A percentile compares a stretch with the other conserved stretches of the same genome.
Evolutionary conservation across 2,329 filamentous ascomycete genomes (phyloP).

Genomic region (Gaeumannomyces tritici): DNA sequence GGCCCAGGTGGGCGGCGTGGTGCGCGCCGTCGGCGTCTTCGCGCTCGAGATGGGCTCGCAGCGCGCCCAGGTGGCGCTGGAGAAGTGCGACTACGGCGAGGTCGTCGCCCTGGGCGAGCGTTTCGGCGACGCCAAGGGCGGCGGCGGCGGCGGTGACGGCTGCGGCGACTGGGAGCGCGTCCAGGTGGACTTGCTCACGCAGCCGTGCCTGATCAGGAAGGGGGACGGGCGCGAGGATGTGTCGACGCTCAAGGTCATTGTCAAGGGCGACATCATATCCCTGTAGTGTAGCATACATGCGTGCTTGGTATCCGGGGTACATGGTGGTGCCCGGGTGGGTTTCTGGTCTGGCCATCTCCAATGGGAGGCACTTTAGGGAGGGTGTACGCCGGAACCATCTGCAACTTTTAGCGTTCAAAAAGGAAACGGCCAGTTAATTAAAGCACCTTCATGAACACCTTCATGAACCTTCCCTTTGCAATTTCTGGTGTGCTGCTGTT

Average conservation of each 20-base stretch:
- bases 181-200: conserved; percentile 4
- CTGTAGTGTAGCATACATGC: not conserved
- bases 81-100: conserved; percentile 3
- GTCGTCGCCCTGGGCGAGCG: not conserved
- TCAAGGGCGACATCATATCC: not conserved
- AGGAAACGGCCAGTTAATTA: too few relatives aligned
- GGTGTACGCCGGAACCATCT: too few relatives aligned
- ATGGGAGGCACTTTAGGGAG: too few relatives aligned
- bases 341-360: too few relatives aligned
- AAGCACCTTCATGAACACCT: too few relatives aligned
- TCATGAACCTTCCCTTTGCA: too few relatives aligned
- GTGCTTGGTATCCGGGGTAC: too few relatives aligned
- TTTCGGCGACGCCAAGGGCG: not conserved
- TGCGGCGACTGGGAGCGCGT: not conserved
- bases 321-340: too few relatives aligned
- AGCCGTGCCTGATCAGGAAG: conserved; percentile 3
- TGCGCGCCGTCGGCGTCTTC: not conserved
- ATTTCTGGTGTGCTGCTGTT: too few relatives aligned
- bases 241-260: not conserved
- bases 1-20: not conserved
- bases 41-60: conserved; percentile 7
- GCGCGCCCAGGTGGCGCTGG: conserved; percentile 3
- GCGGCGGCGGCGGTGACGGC: not conserved
- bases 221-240: conserved; percentile 6
- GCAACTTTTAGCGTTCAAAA: too few relatives aligned